Evolutionary conservation across 2,329 filamentous ascomycete species (phyloP).

Genomic region (Thelonectria rubi): DNA sequence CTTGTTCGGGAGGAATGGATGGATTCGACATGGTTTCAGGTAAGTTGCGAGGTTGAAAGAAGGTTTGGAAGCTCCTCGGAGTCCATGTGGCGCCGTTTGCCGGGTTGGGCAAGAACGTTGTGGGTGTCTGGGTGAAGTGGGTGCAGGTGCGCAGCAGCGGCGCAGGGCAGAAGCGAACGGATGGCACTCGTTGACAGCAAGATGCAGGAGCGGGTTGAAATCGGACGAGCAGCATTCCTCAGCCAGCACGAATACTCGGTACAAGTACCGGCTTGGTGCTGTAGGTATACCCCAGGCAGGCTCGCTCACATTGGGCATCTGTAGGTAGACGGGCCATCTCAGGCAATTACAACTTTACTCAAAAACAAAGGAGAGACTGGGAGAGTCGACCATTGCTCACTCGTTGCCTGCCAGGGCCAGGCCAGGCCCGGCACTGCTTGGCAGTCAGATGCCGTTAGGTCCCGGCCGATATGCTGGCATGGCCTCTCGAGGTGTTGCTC

Average conservation of each 20-base stretch:
- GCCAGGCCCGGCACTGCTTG: constrained; percentile 32
- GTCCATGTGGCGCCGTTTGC: constrained; percentile 34
- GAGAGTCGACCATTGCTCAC: constrained; percentile 12
- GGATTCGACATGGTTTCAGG: neutral
- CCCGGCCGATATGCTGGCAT: constrained; percentile 37
- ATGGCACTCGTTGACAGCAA: constrained; percentile 2
- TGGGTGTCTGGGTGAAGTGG: constrained; percentile 17
- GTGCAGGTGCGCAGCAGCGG: neutral
- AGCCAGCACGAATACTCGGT: neutral
- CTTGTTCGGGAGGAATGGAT: neutral
- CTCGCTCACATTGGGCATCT: constrained; percentile 5
- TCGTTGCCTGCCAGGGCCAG: constrained; percentile 32
- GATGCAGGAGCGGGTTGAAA: constrained; percentile 10
- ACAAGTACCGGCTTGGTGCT: too few species aligned
- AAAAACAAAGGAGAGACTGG: constrained; percentile 8
- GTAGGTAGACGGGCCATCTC: neutral
- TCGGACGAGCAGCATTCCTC: constrained; percentile 3
- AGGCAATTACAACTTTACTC: constrained; percentile 2
- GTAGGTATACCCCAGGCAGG: neutral
- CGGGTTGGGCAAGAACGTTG: constrained; percentile 33
- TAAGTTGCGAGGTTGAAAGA: constrained; percentile 32
- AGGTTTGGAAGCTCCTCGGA: constrained; percentile 35
- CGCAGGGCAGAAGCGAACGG: constrained; percentile 18
- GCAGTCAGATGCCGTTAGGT: constrained; percentile 32
- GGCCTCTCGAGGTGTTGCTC: constrained; percentile 18